These are phyloP conservation scores for Candida arabinofermentans DNA, from an alignment of 805 yeast genomes.

Conservation along the genomic window DNA sequence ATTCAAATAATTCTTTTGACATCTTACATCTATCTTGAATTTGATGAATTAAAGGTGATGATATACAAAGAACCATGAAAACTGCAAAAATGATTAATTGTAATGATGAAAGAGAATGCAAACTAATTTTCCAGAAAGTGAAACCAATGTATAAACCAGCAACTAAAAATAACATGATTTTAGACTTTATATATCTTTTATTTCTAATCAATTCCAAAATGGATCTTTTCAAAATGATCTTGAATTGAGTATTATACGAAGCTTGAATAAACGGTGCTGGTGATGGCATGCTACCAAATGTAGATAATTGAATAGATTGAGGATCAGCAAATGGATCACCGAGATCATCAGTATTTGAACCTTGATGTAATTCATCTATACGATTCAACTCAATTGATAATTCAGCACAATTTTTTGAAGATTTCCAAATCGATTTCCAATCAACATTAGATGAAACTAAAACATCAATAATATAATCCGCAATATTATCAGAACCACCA, in stretches of 20 bases:
- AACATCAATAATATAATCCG: slow-evolving; percentile 42
- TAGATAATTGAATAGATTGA: not conserved
- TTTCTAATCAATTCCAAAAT: slow-evolving; percentile 52
- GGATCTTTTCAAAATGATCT: slow-evolving; percentile 39
- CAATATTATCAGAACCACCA: slow-evolving; percentile 38
- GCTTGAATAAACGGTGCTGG: not conserved
- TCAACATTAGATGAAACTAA: slow-evolving; percentile 40
- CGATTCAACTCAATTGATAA: slow-evolving; percentile 14
- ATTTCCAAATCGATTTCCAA: slow-evolving; percentile 32
- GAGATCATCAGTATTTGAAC: not conserved
- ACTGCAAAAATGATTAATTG: slow-evolving; percentile 47
- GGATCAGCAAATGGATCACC: not conserved
- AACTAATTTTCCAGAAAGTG: slow-evolving; percentile 54
- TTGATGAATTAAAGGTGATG: slow-evolving; percentile 57
- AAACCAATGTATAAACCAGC: slow-evolving; percentile 69
- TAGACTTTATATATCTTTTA: slow-evolving; percentile 59
- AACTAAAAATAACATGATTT: slow-evolving; percentile 38
- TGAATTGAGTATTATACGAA: slow-evolving; percentile 41
- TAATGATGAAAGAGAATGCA: slow-evolving; percentile 37
- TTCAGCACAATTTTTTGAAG: slow-evolving; percentile 17
- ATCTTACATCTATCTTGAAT: slow-evolving; percentile 48
- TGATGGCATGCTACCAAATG: too few species aligned
- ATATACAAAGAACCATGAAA: slow-evolving; percentile 49
- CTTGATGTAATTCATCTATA: not conserved
- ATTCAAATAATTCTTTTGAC: slow-evolving; percentile 41